Percentiles rank a stretch among this genome's conserved stretches.
These are phyloP conservation scores for Rhodotorula paludigena DNA, from an alignment of 768 basidiomycete genomes.

Conservation along the genomic window DNA sequence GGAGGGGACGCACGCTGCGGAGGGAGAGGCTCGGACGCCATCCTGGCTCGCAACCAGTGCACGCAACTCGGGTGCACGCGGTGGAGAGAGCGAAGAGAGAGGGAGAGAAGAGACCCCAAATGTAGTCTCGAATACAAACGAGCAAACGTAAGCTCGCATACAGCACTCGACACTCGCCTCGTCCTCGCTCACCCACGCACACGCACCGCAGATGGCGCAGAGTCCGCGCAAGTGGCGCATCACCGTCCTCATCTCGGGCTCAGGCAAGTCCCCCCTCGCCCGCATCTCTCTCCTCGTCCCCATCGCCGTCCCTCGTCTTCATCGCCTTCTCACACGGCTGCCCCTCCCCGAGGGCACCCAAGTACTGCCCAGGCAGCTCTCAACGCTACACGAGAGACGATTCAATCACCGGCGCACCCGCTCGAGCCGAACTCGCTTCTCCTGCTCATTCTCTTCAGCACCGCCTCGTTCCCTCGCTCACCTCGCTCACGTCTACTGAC, in stretches of 20 bases:
- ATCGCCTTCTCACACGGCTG: background rate
- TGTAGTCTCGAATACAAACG: too few relatives aligned
- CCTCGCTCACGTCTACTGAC: background rate
- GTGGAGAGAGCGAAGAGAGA: background rate
- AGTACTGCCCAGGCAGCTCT: too few relatives aligned
- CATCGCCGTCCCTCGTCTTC: background rate
- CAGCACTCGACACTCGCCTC: too few relatives aligned
- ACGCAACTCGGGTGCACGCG: background rate
- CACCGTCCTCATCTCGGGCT: constrained; percentile 64
- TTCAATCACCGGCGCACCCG: too few relatives aligned
- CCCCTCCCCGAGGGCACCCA: background rate
- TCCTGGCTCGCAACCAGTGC: background rate
- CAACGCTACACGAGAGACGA: too few relatives aligned
- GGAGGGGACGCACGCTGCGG: constrained; percentile 12
- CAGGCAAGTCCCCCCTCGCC: constrained; percentile 50
- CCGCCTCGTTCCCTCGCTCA: too few relatives aligned
- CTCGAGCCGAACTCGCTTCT: too few relatives aligned
- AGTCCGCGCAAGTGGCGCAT: constrained; percentile 39
- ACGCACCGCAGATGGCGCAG: background rate
- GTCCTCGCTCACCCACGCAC: too few relatives aligned
- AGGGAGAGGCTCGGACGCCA: constrained; percentile 21
- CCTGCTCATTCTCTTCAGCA: too few relatives aligned
- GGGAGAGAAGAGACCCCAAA: background rate
- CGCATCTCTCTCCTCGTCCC: background rate
- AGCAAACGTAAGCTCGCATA: too few relatives aligned